Conservation (phyloP, 148 eudicot species). For the Polygonum maritimum region DNA sequence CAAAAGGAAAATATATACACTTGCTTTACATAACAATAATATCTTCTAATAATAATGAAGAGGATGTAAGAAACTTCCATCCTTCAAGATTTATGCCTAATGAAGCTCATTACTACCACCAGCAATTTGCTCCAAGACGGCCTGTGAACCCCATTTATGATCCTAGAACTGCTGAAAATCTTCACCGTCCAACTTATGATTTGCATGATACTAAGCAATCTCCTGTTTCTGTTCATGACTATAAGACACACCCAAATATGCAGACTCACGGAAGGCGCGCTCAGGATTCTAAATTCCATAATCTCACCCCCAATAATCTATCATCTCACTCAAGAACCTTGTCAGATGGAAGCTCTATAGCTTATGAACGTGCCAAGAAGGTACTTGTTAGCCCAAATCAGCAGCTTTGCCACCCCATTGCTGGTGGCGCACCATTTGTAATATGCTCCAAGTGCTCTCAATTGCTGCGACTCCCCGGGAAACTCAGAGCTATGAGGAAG, state of each 20-base stretch:
- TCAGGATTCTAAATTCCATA: constrained; percentile 21
- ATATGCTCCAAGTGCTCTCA: constrained; percentile 7
- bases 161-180: constrained; percentile 18
- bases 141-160: constrained; percentile 25
- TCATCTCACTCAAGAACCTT: constrained; percentile 17
- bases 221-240: background rate
- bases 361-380: constrained; percentile 29
- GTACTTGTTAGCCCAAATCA: constrained; percentile 22
- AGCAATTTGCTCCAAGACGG: constrained; percentile 21
- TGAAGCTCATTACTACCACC: constrained; percentile 20
- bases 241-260: constrained; percentile 1
- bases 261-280: constrained; percentile 18
- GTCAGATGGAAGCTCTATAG: constrained; percentile 19
- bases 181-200: constrained; percentile 24
- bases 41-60: no score
- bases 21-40: no score
- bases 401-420: constrained; percentile 5
- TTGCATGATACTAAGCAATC: background rate
- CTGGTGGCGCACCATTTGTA: constrained; percentile 10
- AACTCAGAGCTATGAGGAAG: constrained; percentile 4
- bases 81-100: background rate
- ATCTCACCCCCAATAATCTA: constrained; percentile 15
- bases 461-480: constrained; percentile 4
- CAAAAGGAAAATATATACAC: no score
- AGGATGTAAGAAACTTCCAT: no score